These are phyloP conservation scores for Xylaria sp. DNA, from an alignment of 2,329 filamentous ascomycete species.

Conservation along the genomic window DNA sequence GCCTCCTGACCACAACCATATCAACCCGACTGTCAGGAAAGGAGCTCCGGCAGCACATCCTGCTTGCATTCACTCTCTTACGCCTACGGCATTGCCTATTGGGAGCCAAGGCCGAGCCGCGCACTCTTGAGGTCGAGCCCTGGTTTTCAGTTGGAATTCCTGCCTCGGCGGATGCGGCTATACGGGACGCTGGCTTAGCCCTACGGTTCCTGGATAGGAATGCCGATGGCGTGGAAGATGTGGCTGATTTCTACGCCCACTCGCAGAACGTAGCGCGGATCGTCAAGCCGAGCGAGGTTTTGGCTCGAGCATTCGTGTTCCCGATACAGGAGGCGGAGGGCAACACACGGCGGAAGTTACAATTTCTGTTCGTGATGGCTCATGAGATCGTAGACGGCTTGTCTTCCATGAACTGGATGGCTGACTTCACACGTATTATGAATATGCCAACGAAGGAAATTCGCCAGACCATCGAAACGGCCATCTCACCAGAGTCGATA, in stretches of 20 bases:
- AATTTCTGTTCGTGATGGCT: slow-evolving; percentile 41
- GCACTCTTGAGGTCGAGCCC: slow-evolving; percentile 32
- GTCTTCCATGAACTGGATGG: slow-evolving; percentile 38
- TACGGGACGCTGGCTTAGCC: slow-evolving; percentile 30
- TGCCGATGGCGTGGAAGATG: slow-evolving; percentile 27
- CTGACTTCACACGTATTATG: slow-evolving; percentile 39
- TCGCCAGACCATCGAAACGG: slow-evolving; percentile 27
- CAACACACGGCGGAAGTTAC: slow-evolving; percentile 23
- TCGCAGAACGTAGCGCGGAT: slow-evolving; percentile 41
- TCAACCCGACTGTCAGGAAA: slow-evolving; percentile 34
- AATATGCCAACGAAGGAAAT: slow-evolving; percentile 38
- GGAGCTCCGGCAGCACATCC: slow-evolving; percentile 35
- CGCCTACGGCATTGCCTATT: slow-evolving; percentile 41
- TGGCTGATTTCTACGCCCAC: slow-evolving; percentile 39
- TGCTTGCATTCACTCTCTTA: slow-evolving; percentile 42
- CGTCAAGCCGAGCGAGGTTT: slow-evolving; percentile 35
- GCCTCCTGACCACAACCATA: slow-evolving; percentile 34
- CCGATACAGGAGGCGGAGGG: slow-evolving; percentile 27
- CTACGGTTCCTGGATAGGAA: slow-evolving; percentile 25
- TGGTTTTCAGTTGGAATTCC: slow-evolving; percentile 36
- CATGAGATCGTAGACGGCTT: slow-evolving; percentile 45
- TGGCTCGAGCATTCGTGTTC: slow-evolving; percentile 40
- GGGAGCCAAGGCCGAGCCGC: slow-evolving; percentile 31
- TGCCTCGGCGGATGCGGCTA: slow-evolving; percentile 26
- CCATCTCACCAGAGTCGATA: slow-evolving; percentile 31